Evolutionary conservation across 768 basidiomycete species (phyloP).

Genomic region (Tylopilus sp.): DNA sequence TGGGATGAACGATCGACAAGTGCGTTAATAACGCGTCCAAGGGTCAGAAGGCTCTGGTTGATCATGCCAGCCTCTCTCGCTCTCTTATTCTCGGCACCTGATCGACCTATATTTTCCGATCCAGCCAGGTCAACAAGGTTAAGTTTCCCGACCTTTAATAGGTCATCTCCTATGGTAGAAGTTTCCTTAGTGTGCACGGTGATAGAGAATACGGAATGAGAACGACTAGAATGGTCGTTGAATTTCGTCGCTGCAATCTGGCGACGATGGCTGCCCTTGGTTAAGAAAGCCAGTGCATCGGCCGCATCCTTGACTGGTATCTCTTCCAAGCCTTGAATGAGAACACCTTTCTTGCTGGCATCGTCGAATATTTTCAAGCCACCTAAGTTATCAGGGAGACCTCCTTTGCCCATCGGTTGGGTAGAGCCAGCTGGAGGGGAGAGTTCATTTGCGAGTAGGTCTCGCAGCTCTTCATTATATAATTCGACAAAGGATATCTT

Average conservation of each 20-base stretch:
- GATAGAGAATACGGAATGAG: conserved; percentile 97
- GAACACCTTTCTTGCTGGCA: conserved; percentile 77
- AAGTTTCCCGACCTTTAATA: conserved; percentile 90
- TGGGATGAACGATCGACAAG: conserved; percentile 90
- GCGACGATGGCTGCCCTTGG: conserved; percentile 84
- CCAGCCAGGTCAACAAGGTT: conserved; percentile 98
- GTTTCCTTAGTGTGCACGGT: conserved; percentile 90
- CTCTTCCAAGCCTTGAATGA: conserved; percentile 96
- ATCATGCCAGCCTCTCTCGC: conserved; percentile 99
- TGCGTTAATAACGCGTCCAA: conserved; percentile 94
- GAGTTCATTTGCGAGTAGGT: conserved; percentile 82
- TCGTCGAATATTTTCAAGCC: conserved; percentile 94
- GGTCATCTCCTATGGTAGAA: conserved; percentile 74
- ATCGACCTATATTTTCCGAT: conserved; percentile 94
- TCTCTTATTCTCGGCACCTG: conserved; percentile 91
- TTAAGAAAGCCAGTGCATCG: conserved; percentile 79
- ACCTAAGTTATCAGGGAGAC: conserved; percentile 47
- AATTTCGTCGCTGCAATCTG: conserved; percentile 96
- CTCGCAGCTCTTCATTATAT: conserved; percentile 97
- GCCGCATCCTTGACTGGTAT: conserved; percentile 75
- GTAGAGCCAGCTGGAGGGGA: conserved; percentile 58
- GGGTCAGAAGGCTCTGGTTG: conserved; percentile 94
- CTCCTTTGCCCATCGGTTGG: conserved; percentile 75
- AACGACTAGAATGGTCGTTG: conserved; percentile 96
- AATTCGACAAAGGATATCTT: conserved; percentile 93